These are phyloP conservation scores for Apostasia shenzhenica DNA, from an alignment of 106 monocot genomes.

Conservation along the genomic window DNA sequence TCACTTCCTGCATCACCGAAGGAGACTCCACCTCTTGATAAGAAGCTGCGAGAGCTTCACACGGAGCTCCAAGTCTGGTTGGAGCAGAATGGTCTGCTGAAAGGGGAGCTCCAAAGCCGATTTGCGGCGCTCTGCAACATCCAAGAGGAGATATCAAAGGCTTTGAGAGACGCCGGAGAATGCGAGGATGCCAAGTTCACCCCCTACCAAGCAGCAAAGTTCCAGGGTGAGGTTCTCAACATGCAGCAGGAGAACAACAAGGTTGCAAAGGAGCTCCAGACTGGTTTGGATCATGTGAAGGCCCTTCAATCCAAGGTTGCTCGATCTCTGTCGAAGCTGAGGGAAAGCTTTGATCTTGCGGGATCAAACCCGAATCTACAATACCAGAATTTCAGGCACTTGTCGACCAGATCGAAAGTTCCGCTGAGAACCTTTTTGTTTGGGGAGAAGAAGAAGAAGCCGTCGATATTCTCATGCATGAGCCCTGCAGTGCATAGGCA, in stretches of 20 bases:
- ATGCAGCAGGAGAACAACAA: slow-evolving; percentile 72
- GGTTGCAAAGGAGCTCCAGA: slow-evolving; percentile 67
- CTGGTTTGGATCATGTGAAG: slow-evolving; percentile 61
- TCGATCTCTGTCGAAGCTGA: slow-evolving; percentile 36
- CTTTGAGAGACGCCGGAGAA: slow-evolving; percentile 13
- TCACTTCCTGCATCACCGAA: background rate
- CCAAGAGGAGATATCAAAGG: slow-evolving; percentile 55
- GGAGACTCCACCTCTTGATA: slow-evolving; percentile 25
- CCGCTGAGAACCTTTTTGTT: slow-evolving; percentile 84
- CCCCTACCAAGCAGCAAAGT: slow-evolving; percentile 37
- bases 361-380: slow-evolving; percentile 15
- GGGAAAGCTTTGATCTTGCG: slow-evolving; percentile 34
- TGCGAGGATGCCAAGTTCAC: slow-evolving; percentile 32
- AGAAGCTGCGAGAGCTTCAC: slow-evolving; percentile 57
- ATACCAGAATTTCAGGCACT: slow-evolving; percentile 34
- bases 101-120: slow-evolving; percentile 46
- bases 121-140: slow-evolving; percentile 58
- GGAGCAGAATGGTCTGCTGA: slow-evolving; percentile 65
- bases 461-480: slow-evolving; percentile 87
- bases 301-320: slow-evolving; percentile 53
- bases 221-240: slow-evolving; percentile 32
- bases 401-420: slow-evolving; percentile 38
- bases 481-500: slow-evolving; percentile 73
- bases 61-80: slow-evolving; percentile 73
- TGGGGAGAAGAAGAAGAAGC: slow-evolving; percentile 74